phyloP scores from a whole-genome alignment of 805 yeast genomes.

The Groenewaldozyma tartarivorans region DNA sequence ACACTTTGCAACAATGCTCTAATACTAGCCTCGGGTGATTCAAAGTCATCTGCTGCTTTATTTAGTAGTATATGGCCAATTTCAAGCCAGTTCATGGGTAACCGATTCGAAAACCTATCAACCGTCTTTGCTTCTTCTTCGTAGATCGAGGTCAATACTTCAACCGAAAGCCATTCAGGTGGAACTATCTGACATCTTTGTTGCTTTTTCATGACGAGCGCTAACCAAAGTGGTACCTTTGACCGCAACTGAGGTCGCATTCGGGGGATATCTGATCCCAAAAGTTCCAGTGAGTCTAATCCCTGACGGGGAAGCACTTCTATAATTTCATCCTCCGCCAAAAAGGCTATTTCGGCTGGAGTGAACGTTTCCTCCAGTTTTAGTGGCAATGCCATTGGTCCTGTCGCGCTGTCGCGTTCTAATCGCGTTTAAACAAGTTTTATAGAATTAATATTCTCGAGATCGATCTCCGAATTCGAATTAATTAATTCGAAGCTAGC shows the following conservation, averaged over 20 bases:
- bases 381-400: conserved; percentile 55
- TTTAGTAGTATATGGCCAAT: conserved; percentile 58
- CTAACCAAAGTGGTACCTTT: conserved; percentile 80
- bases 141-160: conserved; percentile 44
- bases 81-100: conserved; percentile 90
- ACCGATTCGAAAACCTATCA: conserved; percentile 44
- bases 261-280: conserved; percentile 43
- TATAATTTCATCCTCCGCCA: conserved; percentile 72
- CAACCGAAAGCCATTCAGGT: conserved; percentile 71
- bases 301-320: conserved; percentile 72
- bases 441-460: too few relatives aligned
- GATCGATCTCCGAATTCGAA: too few relatives aligned
- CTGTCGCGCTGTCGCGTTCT: too few relatives aligned
- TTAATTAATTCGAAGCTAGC: too few relatives aligned
- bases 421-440: too few relatives aligned
- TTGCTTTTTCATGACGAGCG: conserved; percentile 72
- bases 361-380: conserved; percentile 46
- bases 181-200: conserved; percentile 76
- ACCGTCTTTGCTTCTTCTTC: conserved; percentile 56
- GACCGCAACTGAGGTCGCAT: conserved; percentile 59
- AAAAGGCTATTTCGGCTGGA: conserved; percentile 71
- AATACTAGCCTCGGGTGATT: conserved; percentile 61
- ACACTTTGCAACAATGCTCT: conserved; percentile 71
- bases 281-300: conserved; percentile 52
- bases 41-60: conserved; percentile 69